phyloP scores from a whole-genome alignment of 179 eudicot genomes.

The Silene noctiflora region DNA sequence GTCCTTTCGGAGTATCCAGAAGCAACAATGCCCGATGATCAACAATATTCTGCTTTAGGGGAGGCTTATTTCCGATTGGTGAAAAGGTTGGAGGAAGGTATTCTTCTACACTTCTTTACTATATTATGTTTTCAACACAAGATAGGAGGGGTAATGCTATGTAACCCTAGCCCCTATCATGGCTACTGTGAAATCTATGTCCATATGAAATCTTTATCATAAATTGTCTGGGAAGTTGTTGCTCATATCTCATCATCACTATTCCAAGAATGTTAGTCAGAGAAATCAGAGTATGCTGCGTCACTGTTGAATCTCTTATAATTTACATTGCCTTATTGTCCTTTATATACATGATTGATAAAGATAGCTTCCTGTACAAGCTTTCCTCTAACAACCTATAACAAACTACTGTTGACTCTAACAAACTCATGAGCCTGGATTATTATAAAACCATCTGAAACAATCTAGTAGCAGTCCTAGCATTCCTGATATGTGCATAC shows the following conservation, averaged over 20 bases:
- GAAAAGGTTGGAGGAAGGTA: slow-evolving; percentile 83
- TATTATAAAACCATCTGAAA: too few species aligned
- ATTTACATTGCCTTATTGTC: too few species aligned
- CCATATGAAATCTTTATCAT: neutral
- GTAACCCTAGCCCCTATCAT: neutral
- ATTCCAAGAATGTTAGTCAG: neutral
- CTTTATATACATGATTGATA: too few species aligned
- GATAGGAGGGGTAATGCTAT: neutral
- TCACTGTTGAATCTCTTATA: too few species aligned
- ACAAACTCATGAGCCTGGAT: too few species aligned
- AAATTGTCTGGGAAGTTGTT: neutral
- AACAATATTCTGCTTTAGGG: slow-evolving; percentile 52
- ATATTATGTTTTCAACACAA: neutral
- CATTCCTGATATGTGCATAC: too few species aligned
- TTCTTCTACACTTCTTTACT: slow-evolving; percentile 6
- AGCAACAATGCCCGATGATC: slow-evolving; percentile 47
- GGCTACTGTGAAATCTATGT: neutral
- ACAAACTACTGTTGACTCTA: too few species aligned
- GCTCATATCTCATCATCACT: neutral
- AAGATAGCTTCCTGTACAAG: too few species aligned
- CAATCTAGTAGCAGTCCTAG: too few species aligned
- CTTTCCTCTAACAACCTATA: too few species aligned
- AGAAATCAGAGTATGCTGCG: too few species aligned
- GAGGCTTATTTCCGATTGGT: slow-evolving; percentile 56
- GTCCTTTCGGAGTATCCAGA: slow-evolving; percentile 77